A percentile compares a stretch with the other conserved stretches of the same genome.
Evolutionary conservation across 805 yeast genomes (phyloP).

Genomic region (Suhomyces sp.): DNA sequence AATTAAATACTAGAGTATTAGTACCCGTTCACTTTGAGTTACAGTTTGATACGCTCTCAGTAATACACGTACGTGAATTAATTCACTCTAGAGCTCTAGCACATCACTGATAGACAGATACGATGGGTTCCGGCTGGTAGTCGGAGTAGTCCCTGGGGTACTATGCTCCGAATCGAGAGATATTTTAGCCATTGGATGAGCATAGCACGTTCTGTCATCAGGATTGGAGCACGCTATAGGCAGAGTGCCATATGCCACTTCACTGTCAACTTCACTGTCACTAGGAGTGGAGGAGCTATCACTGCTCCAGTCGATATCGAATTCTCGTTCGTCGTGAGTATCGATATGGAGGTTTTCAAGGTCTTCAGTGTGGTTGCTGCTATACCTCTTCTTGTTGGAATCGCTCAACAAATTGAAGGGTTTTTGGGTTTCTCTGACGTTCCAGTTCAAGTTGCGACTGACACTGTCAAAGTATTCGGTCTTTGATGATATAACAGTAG

Average conservation of each 20-base stretch:
- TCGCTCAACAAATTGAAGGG: constrained; percentile 63
- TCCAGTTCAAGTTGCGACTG: constrained; percentile 88
- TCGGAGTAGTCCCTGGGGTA: neutral
- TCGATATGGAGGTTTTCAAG: constrained; percentile 14
- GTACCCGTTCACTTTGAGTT: too few species aligned
- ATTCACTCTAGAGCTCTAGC: neutral
- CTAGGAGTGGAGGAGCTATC: constrained; percentile 15
- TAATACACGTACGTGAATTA: too few species aligned
- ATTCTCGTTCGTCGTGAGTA: constrained; percentile 20
- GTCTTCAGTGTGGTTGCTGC: constrained; percentile 7
- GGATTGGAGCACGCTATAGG: constrained; percentile 20
- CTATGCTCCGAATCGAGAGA: constrained; percentile 18
- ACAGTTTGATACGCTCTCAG: too few species aligned
- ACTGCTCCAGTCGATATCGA: constrained; percentile 36
- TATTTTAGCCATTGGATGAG: constrained; percentile 43
- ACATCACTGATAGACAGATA: neutral
- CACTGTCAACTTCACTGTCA: constrained; percentile 18
- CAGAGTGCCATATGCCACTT: neutral
- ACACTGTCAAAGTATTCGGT: constrained; percentile 83
- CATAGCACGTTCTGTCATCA: constrained; percentile 41
- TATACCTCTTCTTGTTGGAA: constrained; percentile 42
- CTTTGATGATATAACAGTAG: constrained; percentile 75
- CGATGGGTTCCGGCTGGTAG: neutral
- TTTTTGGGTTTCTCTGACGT: constrained; percentile 83
- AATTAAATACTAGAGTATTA: too few species aligned